A percentile compares a stretch with the other conserved stretches of the same genome.
Conservation (phyloP, 140 eudicot species). For the Erigeron philadelphicus region DNA sequence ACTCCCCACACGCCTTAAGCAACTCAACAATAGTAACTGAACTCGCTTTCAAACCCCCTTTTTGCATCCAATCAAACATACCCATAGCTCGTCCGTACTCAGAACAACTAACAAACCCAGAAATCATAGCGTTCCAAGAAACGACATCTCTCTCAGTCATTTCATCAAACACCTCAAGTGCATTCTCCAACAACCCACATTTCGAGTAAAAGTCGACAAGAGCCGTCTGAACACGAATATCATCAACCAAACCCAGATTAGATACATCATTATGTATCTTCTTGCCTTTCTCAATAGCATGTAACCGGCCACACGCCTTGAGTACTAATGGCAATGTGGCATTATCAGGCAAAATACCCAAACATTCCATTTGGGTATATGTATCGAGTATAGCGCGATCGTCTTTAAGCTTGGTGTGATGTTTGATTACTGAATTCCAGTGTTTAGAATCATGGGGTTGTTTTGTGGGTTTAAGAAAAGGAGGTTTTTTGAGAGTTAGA, state of each 20-base stretch:
- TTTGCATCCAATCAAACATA: slow-evolving; percentile 39
- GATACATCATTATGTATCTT: slow-evolving; percentile 30
- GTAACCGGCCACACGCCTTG: slow-evolving; percentile 46
- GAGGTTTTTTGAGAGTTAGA: slow-evolving; percentile 29
- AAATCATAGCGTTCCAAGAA: slow-evolving; percentile 62
- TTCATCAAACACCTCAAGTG: slow-evolving; percentile 49
- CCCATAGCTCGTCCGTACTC: slow-evolving; percentile 32
- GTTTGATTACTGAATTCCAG: slow-evolving; percentile 47
- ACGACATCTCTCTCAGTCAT: slow-evolving; percentile 52
- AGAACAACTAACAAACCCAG: slow-evolving; percentile 43
- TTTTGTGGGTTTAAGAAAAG: slow-evolving; percentile 11
- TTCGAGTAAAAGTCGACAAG: slow-evolving; percentile 43
- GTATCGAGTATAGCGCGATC: slow-evolving; percentile 47
- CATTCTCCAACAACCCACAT: slow-evolving; percentile 40
- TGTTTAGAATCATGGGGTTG: slow-evolving; percentile 31
- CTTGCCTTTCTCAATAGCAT: slow-evolving; percentile 48
- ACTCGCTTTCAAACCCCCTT: slow-evolving; percentile 34
- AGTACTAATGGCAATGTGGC: slow-evolving; percentile 49
- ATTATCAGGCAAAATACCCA: slow-evolving; percentile 37
- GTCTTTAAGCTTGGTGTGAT: slow-evolving; percentile 43
- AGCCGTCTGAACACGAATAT: slow-evolving; percentile 43
- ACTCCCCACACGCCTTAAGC: slow-evolving; percentile 44
- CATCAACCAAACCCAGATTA: slow-evolving; percentile 24
- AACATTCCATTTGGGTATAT: slow-evolving; percentile 49
- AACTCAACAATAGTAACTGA: slow-evolving; percentile 47